Evolutionary conservation across 495 filamentous ascomycete species (phyloP), one percentile per base, ranked within the genome.

Genomic region (Aspergillus wentii): DNA sequence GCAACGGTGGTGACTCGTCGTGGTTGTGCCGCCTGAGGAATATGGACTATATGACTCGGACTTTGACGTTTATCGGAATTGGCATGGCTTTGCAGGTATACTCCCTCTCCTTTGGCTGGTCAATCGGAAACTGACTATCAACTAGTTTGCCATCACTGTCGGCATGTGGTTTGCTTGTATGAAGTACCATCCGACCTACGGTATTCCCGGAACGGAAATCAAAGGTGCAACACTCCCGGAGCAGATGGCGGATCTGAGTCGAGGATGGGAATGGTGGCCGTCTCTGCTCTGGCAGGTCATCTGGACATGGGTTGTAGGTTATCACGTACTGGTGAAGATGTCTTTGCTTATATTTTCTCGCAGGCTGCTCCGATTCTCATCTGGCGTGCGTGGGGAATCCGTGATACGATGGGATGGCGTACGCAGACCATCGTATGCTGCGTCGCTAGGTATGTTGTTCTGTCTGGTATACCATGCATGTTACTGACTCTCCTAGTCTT

Each of bases 221-320:
- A 15, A 39, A 4, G 41, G 41, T 0, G 11, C 18, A 8, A 32
- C 35, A 13, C n/a, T 44, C 5, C 13, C 11, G 9, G 34, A 33
- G 28, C 41, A 44, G 15, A 21, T 39, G 1, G 23, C 21, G 1
- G 17, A 33, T 16, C 35, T 39, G 3, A n/a, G 35, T 19, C 35
- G 35, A 11, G 41, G 41, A 19, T 44, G 41, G 41, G 41, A 44
- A 17, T 44, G 41, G 41, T 44, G 41, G 41, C 41, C 35, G 1
- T 33, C 30, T 6, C 9, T 44, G 14, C 15, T 39, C 2, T 44
- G 35, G 35, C 41, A 44, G 13, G 20, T 44, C 5, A 39, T 44
- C 22, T 44, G 41, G 41, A 34, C 41, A 33, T 44, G 41, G 41
- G 33, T 44, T 29, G 41, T 43, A 19, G 36, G 40, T 28, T 17